Evolutionary conservation across 192 early-diverging fungal species (phyloP).

Genomic region (Coemansia asiatica): DNA sequence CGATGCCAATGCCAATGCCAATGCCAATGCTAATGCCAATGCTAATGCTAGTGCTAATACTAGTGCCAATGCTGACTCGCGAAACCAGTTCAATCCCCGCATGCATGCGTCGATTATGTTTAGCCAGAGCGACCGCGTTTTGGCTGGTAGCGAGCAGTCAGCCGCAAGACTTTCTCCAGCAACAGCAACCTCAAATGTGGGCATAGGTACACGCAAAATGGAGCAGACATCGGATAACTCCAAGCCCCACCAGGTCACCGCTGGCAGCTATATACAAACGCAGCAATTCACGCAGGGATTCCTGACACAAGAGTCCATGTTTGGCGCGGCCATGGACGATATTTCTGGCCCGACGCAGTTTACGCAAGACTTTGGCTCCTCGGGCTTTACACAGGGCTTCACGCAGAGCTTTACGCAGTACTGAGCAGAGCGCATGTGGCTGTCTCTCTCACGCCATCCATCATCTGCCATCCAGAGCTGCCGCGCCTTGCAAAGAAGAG

Average conservation of each 20-base stretch:
- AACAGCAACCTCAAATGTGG: constrained; percentile 3
- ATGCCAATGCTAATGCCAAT: background rate
- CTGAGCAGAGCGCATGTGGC: background rate
- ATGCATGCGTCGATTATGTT: constrained; percentile 55
- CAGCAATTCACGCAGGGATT: constrained; percentile 37
- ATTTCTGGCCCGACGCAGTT: constrained; percentile 18
- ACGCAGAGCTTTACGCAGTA: constrained; percentile 35
- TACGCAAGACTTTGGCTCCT: constrained; percentile 30
- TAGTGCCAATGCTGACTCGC: background rate
- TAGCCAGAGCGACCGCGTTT: constrained; percentile 48
- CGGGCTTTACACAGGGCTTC: constrained; percentile 49
- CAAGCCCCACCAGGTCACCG: background rate
- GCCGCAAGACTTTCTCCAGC: background rate
- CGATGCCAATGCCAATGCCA: background rate
- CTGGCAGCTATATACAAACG: constrained; percentile 12
- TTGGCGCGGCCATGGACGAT: constrained; percentile 10
- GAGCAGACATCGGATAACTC: background rate
- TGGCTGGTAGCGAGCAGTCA: constrained; percentile 11
- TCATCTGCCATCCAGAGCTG: too few relatives aligned
- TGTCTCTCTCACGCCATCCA: background rate
- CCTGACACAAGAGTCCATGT: constrained; percentile 34
- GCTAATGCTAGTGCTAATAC: background rate
- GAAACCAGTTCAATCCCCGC: constrained; percentile 37
- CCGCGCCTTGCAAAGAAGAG: too few relatives aligned
- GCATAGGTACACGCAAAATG: background rate